Evolutionary conservation across 495 filamentous ascomycete species (phyloP).

Genomic region (Neurospora hispaniola): DNA sequence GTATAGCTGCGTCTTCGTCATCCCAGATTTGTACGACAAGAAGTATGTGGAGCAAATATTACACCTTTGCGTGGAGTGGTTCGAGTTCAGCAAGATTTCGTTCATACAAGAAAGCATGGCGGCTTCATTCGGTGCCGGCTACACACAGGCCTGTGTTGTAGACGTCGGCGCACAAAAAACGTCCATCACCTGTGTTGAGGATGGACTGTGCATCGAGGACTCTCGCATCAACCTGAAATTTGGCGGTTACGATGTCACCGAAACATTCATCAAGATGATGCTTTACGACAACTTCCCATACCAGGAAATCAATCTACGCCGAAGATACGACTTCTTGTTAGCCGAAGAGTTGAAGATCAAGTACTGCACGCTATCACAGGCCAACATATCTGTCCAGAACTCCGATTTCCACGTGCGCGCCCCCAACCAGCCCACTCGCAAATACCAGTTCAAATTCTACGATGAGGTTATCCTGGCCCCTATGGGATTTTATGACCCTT

Average conservation of each 20-base stretch:
- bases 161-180: constrained; percentile 98
- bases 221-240: constrained; percentile 88
- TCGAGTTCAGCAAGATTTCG: constrained; percentile 75
- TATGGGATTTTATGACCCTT: constrained; percentile 80
- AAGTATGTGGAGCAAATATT: constrained; percentile 74
- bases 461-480: constrained; percentile 87
- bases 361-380: constrained; percentile 76
- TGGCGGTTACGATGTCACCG: constrained; percentile 85
- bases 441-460: constrained; percentile 89
- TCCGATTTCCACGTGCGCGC: constrained; percentile 84
- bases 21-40: constrained; percentile 94
- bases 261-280: constrained; percentile 95
- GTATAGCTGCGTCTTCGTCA: constrained; percentile 89
- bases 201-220: constrained; percentile 88
- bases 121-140: constrained; percentile 92
- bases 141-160: constrained; percentile 84
- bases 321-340: constrained; percentile 83
- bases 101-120: constrained; percentile 94
- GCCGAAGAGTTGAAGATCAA: constrained; percentile 93
- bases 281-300: constrained; percentile 91
- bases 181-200: constrained; percentile 93
- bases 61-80: constrained; percentile 76
- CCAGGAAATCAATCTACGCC: constrained; percentile 78
- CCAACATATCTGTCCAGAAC: constrained; percentile 67
- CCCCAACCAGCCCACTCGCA: constrained; percentile 75